Base-by-base conservation (phyloP, 371 early-diverging fungal genomes). In the Circinella umbellata region DNA sequence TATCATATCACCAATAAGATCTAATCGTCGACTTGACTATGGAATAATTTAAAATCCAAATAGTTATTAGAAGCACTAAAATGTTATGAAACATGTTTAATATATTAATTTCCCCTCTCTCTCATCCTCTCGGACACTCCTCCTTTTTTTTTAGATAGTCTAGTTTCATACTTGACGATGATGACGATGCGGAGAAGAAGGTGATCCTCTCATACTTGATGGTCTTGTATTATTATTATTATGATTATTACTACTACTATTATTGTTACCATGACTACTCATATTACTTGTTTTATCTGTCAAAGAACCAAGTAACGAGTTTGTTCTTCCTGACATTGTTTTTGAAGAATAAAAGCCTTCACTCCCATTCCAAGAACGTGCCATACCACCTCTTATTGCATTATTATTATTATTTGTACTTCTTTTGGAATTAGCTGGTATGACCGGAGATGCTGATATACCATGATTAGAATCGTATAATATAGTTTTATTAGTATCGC, bases 1-100 rank as follows among this genome's bases (percentile, higher is more conserved):
- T 71, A 90, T 89, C 84, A 90, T 87, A 51, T 87, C 88, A 4
- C 86, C 88, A 64, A 84, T 80, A 17, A 84, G 63, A 71, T 85
- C 87, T 49, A 85, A 65, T 72, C 72, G 77, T 37, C 79, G 81
- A 67, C 69, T 71, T 66, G 71, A 81, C 83, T 82, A 74, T 71
- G 36, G 53, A 15, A 27, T 27, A 27, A 27, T 27, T 27, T 27
- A 27, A 27, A 27, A 27, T 27, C 27, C 27, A 27, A 27, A 27
- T 27, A 27, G 27, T 27, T 27, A 27, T 27, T 27, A 27, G 48
- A 4, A 37, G 0, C 15, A 51, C n/a, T 6, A 9, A 42, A 9
- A 42, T 42, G 42, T 9, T 3, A 42, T 42, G 42, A 42, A 42
- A 42, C 42, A 42, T 42, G 9, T 9, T 42, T 11, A 42, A 9